A percentile compares a stretch with the other conserved stretches of the same genome.
Conservation (phyloP, 2,329 filamentous ascomycete species). For the Meredithiella fracta region DNA sequence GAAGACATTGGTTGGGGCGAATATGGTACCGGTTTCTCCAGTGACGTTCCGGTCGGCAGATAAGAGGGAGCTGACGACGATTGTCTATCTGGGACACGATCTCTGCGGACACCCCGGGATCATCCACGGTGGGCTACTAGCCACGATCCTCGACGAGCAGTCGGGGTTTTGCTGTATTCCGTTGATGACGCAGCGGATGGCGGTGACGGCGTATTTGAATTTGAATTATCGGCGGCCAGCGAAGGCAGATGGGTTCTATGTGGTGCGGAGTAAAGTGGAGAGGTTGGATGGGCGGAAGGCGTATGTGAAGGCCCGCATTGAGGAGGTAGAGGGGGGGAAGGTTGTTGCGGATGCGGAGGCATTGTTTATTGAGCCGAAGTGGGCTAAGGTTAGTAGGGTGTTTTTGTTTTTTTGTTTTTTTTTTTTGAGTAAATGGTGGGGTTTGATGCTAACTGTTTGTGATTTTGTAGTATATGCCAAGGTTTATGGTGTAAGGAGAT, state of each 20-base stretch:
- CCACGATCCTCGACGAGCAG: constrained; percentile 81
- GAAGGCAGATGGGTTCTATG: constrained; percentile 57
- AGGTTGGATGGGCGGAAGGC: constrained; percentile 87
- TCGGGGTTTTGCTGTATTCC: constrained; percentile 77
- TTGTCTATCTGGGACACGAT: constrained; percentile 55
- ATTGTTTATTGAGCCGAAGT: constrained; percentile 75
- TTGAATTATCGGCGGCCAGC: constrained; percentile 71
- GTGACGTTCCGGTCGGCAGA: constrained; percentile 56
- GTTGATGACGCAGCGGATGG: constrained; percentile 70
- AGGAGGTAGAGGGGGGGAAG: constrained; percentile 54
- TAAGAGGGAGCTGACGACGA: constrained; percentile 51
- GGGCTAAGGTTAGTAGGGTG: constrained; percentile 51
- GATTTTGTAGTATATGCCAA: constrained; percentile 17
- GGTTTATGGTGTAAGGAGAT: constrained; percentile 12
- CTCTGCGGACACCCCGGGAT: constrained; percentile 84
- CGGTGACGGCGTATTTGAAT: constrained; percentile 72
- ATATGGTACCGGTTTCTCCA: constrained; percentile 66
- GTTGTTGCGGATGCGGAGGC: constrained; percentile 70
- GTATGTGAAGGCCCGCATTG: constrained; percentile 78
- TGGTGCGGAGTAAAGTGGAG: constrained; percentile 61
- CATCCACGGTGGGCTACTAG: constrained; percentile 76
- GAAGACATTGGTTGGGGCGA: constrained; percentile 58
- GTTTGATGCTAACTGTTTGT: constrained; percentile 3
- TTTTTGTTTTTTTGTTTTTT: not conserved
- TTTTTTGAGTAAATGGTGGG: not conserved